Percentiles rank a stretch among this genome's conserved stretches.
These are phyloP conservation scores for Tetradesmus lagerheimii DNA, from an alignment of 139 green algal species.

Conservation along the genomic window DNA sequence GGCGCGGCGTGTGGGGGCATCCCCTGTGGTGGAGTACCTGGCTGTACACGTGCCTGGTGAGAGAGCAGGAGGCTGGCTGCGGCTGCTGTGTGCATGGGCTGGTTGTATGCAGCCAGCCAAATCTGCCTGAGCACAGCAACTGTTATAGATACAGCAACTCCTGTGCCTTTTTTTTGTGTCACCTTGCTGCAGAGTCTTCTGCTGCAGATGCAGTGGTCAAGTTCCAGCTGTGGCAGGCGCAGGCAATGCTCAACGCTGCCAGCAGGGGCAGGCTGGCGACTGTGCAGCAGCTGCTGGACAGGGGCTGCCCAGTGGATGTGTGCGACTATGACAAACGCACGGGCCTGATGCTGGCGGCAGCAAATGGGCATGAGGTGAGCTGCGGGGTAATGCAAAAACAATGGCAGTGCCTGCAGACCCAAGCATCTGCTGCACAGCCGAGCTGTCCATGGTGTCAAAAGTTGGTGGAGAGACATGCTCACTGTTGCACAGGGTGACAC, in stretches of 20 bases:
- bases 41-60: background rate
- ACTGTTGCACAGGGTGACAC: no score
- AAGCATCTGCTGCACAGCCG: no score
- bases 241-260: slow-evolving; percentile 1
- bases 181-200: background rate
- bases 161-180: background rate
- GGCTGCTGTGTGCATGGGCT: no score
- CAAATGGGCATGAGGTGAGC: slow-evolving; percentile 16
- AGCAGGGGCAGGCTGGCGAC: background rate
- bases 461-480: no score
- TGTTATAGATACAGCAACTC: no score
- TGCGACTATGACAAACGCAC: slow-evolving; percentile 34
- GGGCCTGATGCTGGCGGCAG: slow-evolving; percentile 19
- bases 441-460: no score
- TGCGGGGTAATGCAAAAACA: background rate
- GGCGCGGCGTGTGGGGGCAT: slow-evolving; percentile 12
- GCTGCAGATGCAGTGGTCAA: background rate
- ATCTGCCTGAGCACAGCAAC: no score
- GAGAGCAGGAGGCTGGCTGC: background rate
- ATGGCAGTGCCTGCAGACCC: no score
- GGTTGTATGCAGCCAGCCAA: background rate
- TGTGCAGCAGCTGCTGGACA: background rate
- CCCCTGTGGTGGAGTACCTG: slow-evolving; percentile 36
- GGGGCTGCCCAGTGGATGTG: slow-evolving; percentile 9
- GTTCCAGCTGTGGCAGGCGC: slow-evolving; percentile 19